Conservation (phyloP, 305 asterid genomes). For the Striga hermonthica region DNA sequence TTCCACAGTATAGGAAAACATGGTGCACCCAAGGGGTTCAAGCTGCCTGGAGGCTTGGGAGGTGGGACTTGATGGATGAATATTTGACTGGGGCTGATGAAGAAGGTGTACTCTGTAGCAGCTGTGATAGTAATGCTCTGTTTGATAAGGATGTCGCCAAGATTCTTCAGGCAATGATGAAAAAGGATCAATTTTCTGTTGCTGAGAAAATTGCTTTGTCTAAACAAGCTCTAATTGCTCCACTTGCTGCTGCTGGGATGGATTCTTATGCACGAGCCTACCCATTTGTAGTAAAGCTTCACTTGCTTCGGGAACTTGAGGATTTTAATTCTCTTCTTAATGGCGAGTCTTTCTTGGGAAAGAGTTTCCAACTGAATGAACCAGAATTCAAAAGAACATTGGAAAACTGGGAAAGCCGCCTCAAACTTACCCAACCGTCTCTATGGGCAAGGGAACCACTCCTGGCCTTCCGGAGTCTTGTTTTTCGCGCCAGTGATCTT, state of each 20-base stretch:
- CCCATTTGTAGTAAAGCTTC: slow-evolving; percentile 95
- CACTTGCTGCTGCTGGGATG: slow-evolving; percentile 99
- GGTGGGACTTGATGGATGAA: slow-evolving; percentile 98
- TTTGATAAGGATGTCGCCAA: slow-evolving; percentile 96
- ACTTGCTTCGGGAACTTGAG: slow-evolving; percentile 91
- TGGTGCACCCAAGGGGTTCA: slow-evolving; percentile 99
- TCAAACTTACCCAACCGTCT: slow-evolving; percentile 90
- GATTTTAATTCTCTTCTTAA: slow-evolving; percentile 78
- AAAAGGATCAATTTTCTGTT: slow-evolving; percentile 66
- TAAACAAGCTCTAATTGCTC: slow-evolving; percentile 94
- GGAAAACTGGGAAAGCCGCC: slow-evolving; percentile 89
- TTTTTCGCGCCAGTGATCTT: slow-evolving; percentile 78
- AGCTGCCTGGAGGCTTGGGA: slow-evolving; percentile 99
- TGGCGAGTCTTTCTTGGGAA: slow-evolving; percentile 76
- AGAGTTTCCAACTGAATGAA: slow-evolving; percentile 52
- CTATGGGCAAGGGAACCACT: slow-evolving; percentile 99
- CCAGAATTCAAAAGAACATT: slow-evolving; percentile 59
- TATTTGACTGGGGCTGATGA: slow-evolving; percentile 81
- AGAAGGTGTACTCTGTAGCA: slow-evolving; percentile 84
- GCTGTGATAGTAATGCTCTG: slow-evolving; percentile 89
- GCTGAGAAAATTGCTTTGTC: slow-evolving; percentile 80
- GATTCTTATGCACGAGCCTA: slow-evolving; percentile 97
- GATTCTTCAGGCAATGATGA: slow-evolving; percentile 92
- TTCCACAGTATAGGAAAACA: slow-evolving; percentile 71
- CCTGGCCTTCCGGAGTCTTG: slow-evolving; percentile 89